Evolutionary conservation across 768 basidiomycete species (phyloP).

Genomic region (Plicaturopsis crispa): DNA sequence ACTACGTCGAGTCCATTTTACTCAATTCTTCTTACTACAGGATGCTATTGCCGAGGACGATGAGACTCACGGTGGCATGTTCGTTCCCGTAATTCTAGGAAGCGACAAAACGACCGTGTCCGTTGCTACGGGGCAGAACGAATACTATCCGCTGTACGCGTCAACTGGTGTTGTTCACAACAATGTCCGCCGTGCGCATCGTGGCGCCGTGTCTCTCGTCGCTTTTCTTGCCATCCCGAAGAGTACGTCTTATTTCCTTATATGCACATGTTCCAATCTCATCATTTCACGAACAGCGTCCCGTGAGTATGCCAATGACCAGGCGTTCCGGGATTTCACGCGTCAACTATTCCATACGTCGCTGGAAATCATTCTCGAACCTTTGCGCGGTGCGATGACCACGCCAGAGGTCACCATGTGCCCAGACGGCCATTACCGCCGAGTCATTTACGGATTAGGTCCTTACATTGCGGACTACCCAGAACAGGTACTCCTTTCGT

Average conservation of each 20-base stretch:
- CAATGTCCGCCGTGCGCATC: constrained; percentile 10
- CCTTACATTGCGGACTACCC: constrained; percentile 15
- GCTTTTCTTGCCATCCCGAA: constrained; percentile 14
- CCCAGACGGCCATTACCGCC: constrained; percentile 12
- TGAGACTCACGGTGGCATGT: constrained; percentile 8
- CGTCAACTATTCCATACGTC: constrained; percentile 14
- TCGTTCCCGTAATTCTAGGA: constrained; percentile 10
- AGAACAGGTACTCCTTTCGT: constrained; percentile 11
- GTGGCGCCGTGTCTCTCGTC: constrained; percentile 10
- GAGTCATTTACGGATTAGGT: constrained; percentile 13
- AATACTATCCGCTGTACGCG: constrained; percentile 12
- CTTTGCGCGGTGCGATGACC: constrained; percentile 10
- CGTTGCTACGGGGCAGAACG: constrained; percentile 14
- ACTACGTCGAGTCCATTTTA: too few relatives aligned
- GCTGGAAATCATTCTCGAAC: constrained; percentile 8
- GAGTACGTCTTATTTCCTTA: constrained; percentile 10
- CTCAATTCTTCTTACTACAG: constrained; percentile 5
- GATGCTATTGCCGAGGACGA: constrained; percentile 8
- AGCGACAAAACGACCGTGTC: constrained; percentile 15
- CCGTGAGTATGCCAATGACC: constrained; percentile 4
- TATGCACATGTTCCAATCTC: too few relatives aligned
- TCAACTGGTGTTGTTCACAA: constrained; percentile 11
- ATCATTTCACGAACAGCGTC: too few relatives aligned
- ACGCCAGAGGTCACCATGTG: constrained; percentile 10
- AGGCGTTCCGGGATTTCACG: constrained; percentile 11